Conservation (phyloP, 2,329 filamentous ascomycete species). For the Colletotrichum endophyticum region DNA sequence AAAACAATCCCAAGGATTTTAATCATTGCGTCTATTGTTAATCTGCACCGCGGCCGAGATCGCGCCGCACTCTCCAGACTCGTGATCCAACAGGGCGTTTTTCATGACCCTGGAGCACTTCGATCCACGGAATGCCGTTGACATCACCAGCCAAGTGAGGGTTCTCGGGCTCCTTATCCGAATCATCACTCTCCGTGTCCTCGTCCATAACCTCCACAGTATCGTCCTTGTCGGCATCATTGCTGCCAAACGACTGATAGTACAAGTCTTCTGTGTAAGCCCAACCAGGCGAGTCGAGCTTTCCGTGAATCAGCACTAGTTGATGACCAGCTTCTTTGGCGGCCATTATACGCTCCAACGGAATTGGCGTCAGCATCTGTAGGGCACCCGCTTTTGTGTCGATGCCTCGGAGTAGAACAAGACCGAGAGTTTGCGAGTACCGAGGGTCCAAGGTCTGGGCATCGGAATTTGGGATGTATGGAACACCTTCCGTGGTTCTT, state of each 20-base stretch:
- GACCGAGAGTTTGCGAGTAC: slow-evolving; percentile 63
- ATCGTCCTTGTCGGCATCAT: slow-evolving; percentile 30
- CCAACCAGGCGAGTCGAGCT: slow-evolving; percentile 72
- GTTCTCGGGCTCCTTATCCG: slow-evolving; percentile 32
- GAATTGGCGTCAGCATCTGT: slow-evolving; percentile 70
- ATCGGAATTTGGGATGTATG: slow-evolving; percentile 62
- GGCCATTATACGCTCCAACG: slow-evolving; percentile 41
- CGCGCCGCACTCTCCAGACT: slow-evolving; percentile 68
- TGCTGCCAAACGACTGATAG: slow-evolving; percentile 29
- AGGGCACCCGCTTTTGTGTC: slow-evolving; percentile 58
- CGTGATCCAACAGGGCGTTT: slow-evolving; percentile 62
- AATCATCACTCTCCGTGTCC: slow-evolving; percentile 37
- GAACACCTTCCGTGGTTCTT: slow-evolving; percentile 59
- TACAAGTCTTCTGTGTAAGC: slow-evolving; percentile 71
- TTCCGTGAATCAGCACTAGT: slow-evolving; percentile 70
- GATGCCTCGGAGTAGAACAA: slow-evolving; percentile 74
- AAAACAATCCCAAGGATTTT: neutral
- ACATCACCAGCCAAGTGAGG: slow-evolving; percentile 23
- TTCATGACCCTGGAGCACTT: slow-evolving; percentile 59
- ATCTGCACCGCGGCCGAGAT: slow-evolving; percentile 52
- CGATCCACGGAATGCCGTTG: slow-evolving; percentile 61
- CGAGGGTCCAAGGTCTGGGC: slow-evolving; percentile 64
- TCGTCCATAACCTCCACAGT: slow-evolving; percentile 37
- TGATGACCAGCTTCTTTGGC: slow-evolving; percentile 46
- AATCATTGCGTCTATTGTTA: neutral